A percentile compares a stretch with the other conserved stretches of the same genome.
Conservation (phyloP, 768 basidiomycete genomes). For the Podaxis sp. region DNA sequence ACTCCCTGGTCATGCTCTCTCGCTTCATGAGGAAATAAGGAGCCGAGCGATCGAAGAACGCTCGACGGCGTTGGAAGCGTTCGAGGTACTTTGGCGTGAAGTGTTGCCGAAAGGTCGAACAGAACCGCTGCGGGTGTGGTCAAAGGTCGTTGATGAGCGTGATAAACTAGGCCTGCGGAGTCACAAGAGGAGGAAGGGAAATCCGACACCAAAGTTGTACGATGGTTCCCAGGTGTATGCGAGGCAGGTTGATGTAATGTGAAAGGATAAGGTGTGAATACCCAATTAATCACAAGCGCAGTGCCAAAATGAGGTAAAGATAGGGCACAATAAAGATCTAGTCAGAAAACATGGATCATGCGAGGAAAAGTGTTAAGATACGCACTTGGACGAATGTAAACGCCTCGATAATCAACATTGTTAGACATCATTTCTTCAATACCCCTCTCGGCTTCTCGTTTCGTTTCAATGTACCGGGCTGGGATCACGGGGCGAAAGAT, state of each 20-base stretch:
- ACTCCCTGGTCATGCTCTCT: background rate
- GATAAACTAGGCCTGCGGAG: slow-evolving; percentile 85
- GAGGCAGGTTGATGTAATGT: background rate
- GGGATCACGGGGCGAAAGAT: slow-evolving; percentile 87
- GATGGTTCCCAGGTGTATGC: background rate
- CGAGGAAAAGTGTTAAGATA: slow-evolving; percentile 13
- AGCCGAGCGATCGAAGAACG: slow-evolving; percentile 53
- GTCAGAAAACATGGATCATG: slow-evolving; percentile 6
- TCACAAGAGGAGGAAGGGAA: background rate
- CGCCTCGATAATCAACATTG: slow-evolving; percentile 53
- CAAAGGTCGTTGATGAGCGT: slow-evolving; percentile 89
- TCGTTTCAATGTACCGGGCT: slow-evolving; percentile 87
- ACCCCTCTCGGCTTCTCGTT: slow-evolving; percentile 81
- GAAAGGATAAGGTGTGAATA: background rate
- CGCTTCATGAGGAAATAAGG: slow-evolving; percentile 18
- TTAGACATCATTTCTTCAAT: slow-evolving; percentile 55
- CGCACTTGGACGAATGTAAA: slow-evolving; percentile 90
- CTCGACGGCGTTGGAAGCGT: slow-evolving; percentile 64
- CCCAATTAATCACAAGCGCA: background rate
- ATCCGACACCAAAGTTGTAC: background rate
- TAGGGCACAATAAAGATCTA: slow-evolving; percentile 1
- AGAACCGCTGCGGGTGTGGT: slow-evolving; percentile 82
- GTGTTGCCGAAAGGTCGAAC: slow-evolving; percentile 73
- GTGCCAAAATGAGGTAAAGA: background rate
- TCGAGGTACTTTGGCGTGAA: slow-evolving; percentile 61